Percentiles rank a stretch among this genome's conserved stretches.
Conservation (phyloP, 2,329 filamentous ascomycete species). For the Aspergillus clavatus region DNA sequence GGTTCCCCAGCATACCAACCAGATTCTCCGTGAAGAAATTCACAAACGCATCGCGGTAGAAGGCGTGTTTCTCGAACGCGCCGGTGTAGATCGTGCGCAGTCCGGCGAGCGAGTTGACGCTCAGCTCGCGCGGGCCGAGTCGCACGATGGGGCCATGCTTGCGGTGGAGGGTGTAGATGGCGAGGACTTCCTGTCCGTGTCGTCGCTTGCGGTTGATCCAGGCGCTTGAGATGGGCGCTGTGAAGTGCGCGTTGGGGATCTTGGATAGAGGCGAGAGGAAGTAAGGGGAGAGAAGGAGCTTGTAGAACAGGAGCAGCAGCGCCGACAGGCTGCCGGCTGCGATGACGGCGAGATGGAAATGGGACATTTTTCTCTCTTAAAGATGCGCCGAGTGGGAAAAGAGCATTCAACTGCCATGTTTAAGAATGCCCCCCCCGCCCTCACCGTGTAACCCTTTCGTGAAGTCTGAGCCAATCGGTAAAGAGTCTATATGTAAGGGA, state of each 20-base stretch:
- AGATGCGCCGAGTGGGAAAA: no score
- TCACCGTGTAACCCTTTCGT: background rate
- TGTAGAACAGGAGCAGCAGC: slow-evolving; percentile 20
- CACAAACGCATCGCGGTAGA: slow-evolving; percentile 61
- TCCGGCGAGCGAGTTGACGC: slow-evolving; percentile 58
- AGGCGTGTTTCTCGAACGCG: slow-evolving; percentile 63
- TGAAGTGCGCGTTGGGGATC: slow-evolving; percentile 61
- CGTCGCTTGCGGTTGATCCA: slow-evolving; percentile 61
- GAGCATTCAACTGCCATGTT: background rate
- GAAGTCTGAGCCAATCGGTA: background rate
- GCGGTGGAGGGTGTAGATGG: slow-evolving; percentile 53
- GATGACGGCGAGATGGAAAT: background rate
- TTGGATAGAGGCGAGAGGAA: slow-evolving; percentile 55
- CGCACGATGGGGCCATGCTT: slow-evolving; percentile 55
- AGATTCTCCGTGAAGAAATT: slow-evolving; percentile 61
- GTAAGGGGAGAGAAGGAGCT: slow-evolving; percentile 22
- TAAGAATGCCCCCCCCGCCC: background rate
- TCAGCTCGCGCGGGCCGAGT: slow-evolving; percentile 60
- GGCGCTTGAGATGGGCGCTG: slow-evolving; percentile 52
- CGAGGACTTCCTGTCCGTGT: slow-evolving; percentile 52
- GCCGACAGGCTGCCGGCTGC: background rate
- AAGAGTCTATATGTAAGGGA: background rate
- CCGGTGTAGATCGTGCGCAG: slow-evolving; percentile 59
- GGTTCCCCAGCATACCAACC: slow-evolving; percentile 59
- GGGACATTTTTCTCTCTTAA: no score